These are phyloP conservation scores for Astragalus membranaceus DNA, from an alignment of 306 rosid genomes.

Conservation along the genomic window DNA sequence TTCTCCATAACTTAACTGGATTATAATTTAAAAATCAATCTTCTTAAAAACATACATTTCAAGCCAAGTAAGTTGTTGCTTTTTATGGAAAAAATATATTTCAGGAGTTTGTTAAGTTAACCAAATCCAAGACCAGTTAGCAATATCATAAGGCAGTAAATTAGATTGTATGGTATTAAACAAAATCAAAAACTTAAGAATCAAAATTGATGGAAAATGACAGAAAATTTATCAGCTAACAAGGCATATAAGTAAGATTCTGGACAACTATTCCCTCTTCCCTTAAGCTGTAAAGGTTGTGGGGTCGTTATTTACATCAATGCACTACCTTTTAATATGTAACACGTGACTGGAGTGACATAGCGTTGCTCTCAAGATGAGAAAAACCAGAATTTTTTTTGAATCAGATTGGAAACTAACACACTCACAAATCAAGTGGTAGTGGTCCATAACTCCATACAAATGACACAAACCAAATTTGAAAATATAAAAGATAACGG, in stretches of 20 bases:
- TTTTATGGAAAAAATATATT: neutral
- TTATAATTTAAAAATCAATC: conserved; percentile 4
- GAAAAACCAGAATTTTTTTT: conserved; percentile 18
- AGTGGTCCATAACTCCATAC: conserved; percentile 65
- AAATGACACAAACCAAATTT: conserved; percentile 25
- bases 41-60: neutral
- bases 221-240: neutral
- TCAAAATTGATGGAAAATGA: neutral
- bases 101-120: neutral
- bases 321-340: conserved; percentile 1
- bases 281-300: neutral
- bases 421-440: conserved; percentile 20
- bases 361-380: conserved; percentile 18
- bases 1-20: conserved; percentile 17
- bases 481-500: conserved; percentile 43
- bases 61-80: neutral
- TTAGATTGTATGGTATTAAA: neutral
- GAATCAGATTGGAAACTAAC: conserved; percentile 13
- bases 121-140: conserved; percentile 7
- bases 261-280: neutral
- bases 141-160: neutral
- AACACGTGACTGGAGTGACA: conserved; percentile 18
- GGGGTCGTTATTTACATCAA: neutral
- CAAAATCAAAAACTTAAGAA: neutral
- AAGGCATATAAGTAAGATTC: neutral